These are phyloP conservation scores for Calonectria pseudoreteaudii DNA, from an alignment of 2,329 filamentous ascomycete genomes.

Conservation along the genomic window DNA sequence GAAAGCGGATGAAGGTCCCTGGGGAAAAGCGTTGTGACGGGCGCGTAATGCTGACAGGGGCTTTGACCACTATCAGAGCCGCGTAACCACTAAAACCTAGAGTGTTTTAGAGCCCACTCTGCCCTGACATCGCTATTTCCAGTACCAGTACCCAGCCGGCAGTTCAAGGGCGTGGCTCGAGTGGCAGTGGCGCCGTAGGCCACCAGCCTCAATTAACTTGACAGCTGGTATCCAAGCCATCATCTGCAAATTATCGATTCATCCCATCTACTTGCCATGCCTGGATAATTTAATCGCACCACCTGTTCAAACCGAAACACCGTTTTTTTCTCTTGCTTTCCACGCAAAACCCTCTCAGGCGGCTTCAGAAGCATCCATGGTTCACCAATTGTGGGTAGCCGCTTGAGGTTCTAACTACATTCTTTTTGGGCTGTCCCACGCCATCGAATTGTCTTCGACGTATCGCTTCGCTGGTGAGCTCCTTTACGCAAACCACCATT, in stretches of 20 bases:
- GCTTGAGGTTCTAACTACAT: background rate
- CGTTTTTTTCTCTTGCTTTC: background rate
- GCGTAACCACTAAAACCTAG: background rate
- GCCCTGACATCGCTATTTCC: background rate
- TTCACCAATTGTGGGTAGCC: background rate
- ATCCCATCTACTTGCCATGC: background rate
- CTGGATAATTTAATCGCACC: background rate
- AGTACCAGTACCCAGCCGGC: background rate
- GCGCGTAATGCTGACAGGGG: background rate
- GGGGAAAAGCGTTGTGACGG: background rate
- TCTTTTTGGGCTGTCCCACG: background rate
- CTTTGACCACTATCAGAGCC: background rate
- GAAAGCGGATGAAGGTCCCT: background rate
- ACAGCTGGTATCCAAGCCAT: background rate
- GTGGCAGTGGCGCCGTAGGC: background rate
- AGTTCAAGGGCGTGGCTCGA: background rate
- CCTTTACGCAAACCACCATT: background rate
- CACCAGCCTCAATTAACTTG: conserved; percentile 17
- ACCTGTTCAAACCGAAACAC: background rate
- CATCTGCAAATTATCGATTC: background rate
- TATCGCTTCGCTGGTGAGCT: background rate
- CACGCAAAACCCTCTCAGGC: background rate
- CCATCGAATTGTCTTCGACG: background rate
- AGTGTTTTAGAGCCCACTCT: background rate
- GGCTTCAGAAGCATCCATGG: background rate